Percentiles rank a stretch among this genome's conserved stretches.
phyloP scores from a whole-genome alignment of 192 early-diverging fungal species.

The Coemansia sp. region DNA sequence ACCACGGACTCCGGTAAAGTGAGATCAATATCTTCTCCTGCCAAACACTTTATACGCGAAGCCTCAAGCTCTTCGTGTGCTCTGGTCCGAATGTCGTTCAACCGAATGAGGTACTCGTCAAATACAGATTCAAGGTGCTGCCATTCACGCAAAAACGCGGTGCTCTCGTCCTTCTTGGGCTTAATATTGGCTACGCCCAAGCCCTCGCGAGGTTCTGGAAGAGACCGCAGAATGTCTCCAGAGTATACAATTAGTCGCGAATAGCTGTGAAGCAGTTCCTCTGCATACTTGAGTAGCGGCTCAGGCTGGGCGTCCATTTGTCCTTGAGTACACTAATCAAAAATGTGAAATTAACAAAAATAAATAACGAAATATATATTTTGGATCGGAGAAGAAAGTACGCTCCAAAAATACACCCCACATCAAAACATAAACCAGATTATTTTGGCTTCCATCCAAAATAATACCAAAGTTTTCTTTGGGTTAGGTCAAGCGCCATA shows the following conservation, averaged over 20 bases:
- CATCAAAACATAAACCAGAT: too few relatives aligned
- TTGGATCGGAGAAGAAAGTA: conserved; percentile 9
- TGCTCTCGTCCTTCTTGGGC: conserved; percentile 49
- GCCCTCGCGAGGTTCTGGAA: conserved; percentile 48
- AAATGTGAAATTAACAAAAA: conserved; percentile 6
- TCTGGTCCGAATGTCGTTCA: conserved; percentile 44
- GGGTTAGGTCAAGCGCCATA: too few relatives aligned
- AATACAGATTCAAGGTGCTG: conserved; percentile 47
- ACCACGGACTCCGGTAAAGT: conserved; percentile 37
- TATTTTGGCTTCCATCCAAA: too few relatives aligned
- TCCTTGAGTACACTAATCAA: neutral
- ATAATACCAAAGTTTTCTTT: too few relatives aligned
- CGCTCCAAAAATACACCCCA: too few relatives aligned
- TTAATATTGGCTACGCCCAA: conserved; percentile 51
- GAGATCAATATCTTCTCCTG: conserved; percentile 41
- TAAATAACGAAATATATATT: neutral
- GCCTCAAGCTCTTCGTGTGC: conserved; percentile 53
- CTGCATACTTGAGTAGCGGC: conserved; percentile 44
- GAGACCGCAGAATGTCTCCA: conserved; percentile 48
- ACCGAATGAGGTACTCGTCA: conserved; percentile 47
- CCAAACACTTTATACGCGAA: conserved; percentile 38
- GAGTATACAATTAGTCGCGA: conserved; percentile 51
- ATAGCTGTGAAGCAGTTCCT: conserved; percentile 47
- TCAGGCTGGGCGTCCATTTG: conserved; percentile 27
- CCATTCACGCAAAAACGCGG: conserved; percentile 46